Evolutionary conservation across 345 rosid species (phyloP).

Genomic region (Schrenkiella parvula): DNA sequence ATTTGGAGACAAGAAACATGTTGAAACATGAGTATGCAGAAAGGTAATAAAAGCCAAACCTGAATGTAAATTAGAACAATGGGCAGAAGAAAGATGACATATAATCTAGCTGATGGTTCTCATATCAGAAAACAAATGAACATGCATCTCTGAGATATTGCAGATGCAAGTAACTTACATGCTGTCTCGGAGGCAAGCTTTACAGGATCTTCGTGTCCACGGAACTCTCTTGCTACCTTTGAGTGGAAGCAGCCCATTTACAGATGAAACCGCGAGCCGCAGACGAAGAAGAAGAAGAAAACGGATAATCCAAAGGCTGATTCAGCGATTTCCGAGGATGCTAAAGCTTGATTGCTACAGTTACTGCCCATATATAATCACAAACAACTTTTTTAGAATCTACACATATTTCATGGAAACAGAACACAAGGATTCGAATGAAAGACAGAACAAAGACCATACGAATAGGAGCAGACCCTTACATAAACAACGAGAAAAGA

Average conservation of each 20-base stretch:
- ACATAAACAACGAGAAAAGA: too few relatives aligned
- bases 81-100: neutral
- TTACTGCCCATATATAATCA: slow-evolving; percentile 24
- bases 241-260: slow-evolving; percentile 98
- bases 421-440: neutral
- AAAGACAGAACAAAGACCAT: neutral
- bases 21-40: neutral
- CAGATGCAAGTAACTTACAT: slow-evolving; percentile 44
- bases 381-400: neutral
- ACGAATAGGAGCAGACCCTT: neutral
- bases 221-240: slow-evolving; percentile 55
- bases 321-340: slow-evolving; percentile 9
- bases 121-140: slow-evolving; percentile 4
- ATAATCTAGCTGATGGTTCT: neutral
- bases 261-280: slow-evolving; percentile 8
- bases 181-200: slow-evolving; percentile 90
- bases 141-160: neutral
- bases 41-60: neutral
- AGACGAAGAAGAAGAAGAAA: neutral
- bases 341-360: slow-evolving; percentile 14
- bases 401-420: neutral
- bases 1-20: neutral
- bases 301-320: neutral
- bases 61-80: neutral
- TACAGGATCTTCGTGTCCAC: slow-evolving; percentile 87